Evolutionary conservation across 345 rosid genomes (phyloP).

Genomic region (Clausena lansium): DNA sequence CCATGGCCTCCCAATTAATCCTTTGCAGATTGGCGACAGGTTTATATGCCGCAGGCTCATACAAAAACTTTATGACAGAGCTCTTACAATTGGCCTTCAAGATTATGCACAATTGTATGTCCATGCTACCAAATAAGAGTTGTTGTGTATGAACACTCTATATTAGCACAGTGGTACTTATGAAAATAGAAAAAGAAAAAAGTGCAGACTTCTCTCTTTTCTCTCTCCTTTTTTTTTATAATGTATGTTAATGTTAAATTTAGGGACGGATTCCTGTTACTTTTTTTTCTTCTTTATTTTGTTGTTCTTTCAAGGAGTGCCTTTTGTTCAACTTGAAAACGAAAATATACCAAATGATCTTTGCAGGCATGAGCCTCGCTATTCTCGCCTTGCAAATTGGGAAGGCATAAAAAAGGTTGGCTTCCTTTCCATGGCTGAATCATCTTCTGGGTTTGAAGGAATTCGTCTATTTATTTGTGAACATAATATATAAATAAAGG

Average conservation of each 20-base stretch:
- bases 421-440: conserved; percentile 16
- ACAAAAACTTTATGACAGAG: conserved; percentile 81
- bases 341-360: conserved; percentile 15
- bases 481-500: background rate
- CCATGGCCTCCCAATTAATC: background rate
- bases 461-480: background rate
- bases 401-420: conserved; percentile 87
- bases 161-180: too few species aligned
- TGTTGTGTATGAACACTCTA: too few species aligned
- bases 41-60: conserved; percentile 63
- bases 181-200: too few species aligned
- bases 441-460: background rate
- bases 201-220: too few species aligned
- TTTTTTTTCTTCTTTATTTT: background rate
- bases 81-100: conserved; percentile 84
- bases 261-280: background rate
- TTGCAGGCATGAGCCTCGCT: conserved; percentile 86
- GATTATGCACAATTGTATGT: conserved; percentile 90
- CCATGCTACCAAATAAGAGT: conserved; percentile 5
- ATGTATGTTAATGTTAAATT: background rate
- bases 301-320: background rate
- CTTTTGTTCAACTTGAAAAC: background rate
- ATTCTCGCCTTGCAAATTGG: conserved; percentile 89
- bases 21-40: conserved; percentile 81
- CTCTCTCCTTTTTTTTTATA: background rate